Conservation (phyloP, 306 rosid species). For the Dicorynia guianensis region DNA sequence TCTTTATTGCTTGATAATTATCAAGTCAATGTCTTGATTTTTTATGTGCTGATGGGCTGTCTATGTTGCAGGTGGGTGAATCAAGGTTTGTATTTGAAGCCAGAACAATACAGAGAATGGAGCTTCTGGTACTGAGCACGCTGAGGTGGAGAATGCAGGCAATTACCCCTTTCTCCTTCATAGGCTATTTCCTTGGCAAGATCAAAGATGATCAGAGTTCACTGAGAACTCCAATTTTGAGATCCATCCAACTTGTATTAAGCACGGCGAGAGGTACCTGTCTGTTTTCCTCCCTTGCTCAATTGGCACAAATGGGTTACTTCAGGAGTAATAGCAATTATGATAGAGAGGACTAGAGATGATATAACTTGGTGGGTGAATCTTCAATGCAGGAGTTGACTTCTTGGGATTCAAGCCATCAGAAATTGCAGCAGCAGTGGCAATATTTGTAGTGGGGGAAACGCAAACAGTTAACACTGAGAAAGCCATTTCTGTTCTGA, state of each 20-base stretch:
- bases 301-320: not conserved
- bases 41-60: conserved; percentile 1
- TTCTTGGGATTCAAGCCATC: conserved; percentile 89
- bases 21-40: conserved; percentile 10
- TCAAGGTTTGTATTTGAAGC: conserved; percentile 81
- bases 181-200: conserved; percentile 75
- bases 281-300: not conserved
- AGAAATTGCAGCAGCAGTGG: conserved; percentile 94
- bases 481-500: conserved; percentile 64
- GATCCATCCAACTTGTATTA: conserved; percentile 65
- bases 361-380: conserved; percentile 54
- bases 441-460: conserved; percentile 66
- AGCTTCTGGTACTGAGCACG: conserved; percentile 83
- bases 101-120: conserved; percentile 82
- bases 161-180: conserved; percentile 88
- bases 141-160: conserved; percentile 94
- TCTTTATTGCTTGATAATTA: not conserved
- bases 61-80: conserved; percentile 60
- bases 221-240: conserved; percentile 46
- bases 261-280: conserved; percentile 62
- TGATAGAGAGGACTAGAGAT: conserved; percentile 18
- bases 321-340: conserved; percentile 28
- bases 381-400: conserved; percentile 82
- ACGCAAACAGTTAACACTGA: conserved; percentile 62
- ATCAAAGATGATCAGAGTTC: conserved; percentile 59